These are phyloP conservation scores for Cyberlindnera suaveolens DNA, from an alignment of 805 yeast genomes.

Conservation along the genomic window DNA sequence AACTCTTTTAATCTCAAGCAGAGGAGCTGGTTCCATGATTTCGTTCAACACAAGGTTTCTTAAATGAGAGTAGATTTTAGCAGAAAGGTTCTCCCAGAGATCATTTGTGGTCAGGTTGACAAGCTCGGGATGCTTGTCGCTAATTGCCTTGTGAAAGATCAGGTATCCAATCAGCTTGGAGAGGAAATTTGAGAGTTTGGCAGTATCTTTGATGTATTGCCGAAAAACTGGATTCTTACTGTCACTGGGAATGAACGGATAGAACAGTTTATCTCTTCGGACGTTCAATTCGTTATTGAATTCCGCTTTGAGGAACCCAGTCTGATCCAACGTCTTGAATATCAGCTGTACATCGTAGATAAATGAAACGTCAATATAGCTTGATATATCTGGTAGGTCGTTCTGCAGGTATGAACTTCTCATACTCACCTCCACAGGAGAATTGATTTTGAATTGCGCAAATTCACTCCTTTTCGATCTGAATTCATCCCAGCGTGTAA, in stretches of 20 bases:
- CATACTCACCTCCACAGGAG: slow-evolving; percentile 77
- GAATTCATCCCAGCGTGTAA: slow-evolving; percentile 51
- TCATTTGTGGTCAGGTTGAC: slow-evolving; percentile 51
- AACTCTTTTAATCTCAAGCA: slow-evolving; percentile 37
- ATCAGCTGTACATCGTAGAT: slow-evolving; percentile 80
- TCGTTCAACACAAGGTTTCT: slow-evolving; percentile 38
- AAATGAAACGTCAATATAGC: slow-evolving; percentile 56
- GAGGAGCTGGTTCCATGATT: slow-evolving; percentile 34
- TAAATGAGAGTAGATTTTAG: slow-evolving; percentile 55
- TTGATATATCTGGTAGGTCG: slow-evolving; percentile 27
- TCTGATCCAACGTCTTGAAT: slow-evolving; percentile 64
- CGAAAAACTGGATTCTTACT: slow-evolving; percentile 25
- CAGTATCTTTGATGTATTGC: slow-evolving; percentile 25
- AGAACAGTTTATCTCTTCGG: slow-evolving; percentile 63
- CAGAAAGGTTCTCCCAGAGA: slow-evolving; percentile 65
- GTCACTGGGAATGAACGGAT: slow-evolving; percentile 51
- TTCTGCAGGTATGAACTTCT: slow-evolving; percentile 48
- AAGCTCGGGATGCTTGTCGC: slow-evolving; percentile 55
- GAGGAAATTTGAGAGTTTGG: slow-evolving; percentile 49
- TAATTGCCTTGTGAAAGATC: slow-evolving; percentile 64
- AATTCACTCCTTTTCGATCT: slow-evolving; percentile 40
- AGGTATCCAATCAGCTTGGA: slow-evolving; percentile 69
- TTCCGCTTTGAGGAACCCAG: slow-evolving; percentile 52
- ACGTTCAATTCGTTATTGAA: slow-evolving; percentile 67
- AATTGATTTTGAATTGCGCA: slow-evolving; percentile 62